These are phyloP conservation scores for Sclerotinia borealis DNA, from an alignment of 2,329 filamentous ascomycete genomes.

Conservation along the genomic window DNA sequence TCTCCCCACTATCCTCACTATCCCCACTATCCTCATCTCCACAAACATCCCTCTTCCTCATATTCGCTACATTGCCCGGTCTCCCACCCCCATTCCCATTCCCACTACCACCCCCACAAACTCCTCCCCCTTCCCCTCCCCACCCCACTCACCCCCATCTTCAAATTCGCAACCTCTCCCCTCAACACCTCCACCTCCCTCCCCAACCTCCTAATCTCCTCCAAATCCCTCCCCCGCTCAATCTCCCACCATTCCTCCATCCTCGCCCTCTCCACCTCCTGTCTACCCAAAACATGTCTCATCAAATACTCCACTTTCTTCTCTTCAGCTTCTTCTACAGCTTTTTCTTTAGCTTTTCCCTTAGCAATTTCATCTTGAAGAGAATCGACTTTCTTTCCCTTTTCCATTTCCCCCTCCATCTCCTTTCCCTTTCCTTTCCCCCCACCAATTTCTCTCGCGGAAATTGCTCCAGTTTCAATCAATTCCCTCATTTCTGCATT, in stretches of 20 bases:
- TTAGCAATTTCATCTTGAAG: background rate
- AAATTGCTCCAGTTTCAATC: background rate
- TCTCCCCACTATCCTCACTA: background rate
- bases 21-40: background rate
- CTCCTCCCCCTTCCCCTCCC: background rate
- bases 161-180: background rate
- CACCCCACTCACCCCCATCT: too few relatives aligned
- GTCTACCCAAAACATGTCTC: background rate
- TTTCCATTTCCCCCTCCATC: background rate
- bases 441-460: too few relatives aligned
- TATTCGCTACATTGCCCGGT: background rate
- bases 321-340: too few relatives aligned
- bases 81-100: background rate
- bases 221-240: background rate
- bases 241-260: background rate
- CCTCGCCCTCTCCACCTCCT: background rate
- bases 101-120: background rate
- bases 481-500: background rate
- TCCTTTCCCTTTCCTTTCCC: too few relatives aligned
- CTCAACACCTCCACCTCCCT: background rate
- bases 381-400: too few relatives aligned
- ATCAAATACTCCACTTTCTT: background rate
- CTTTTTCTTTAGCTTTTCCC: background rate
- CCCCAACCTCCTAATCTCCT: background rate
- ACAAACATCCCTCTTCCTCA: conserved; percentile 2